Evolutionary conservation across 1,139 yeast species (phyloP).

Genomic region (Candida sanyaensis): DNA sequence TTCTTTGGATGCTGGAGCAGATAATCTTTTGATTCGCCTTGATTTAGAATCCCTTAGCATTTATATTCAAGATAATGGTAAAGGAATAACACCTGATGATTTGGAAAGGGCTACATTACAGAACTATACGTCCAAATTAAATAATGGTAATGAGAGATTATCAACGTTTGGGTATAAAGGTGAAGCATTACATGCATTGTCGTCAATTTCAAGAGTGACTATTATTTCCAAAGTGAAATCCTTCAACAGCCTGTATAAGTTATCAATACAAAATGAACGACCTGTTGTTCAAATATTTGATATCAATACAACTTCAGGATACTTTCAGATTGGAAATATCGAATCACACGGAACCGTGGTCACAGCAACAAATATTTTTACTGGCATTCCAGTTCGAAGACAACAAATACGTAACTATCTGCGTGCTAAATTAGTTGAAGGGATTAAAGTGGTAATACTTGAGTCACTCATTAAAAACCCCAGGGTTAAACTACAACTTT

Average conservation of each 20-base stretch:
- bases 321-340: constrained; percentile 8
- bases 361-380: constrained; percentile 49
- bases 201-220: constrained; percentile 31
- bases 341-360: constrained; percentile 52
- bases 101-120: constrained; percentile 61
- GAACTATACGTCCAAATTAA: constrained; percentile 72
- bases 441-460: constrained; percentile 34
- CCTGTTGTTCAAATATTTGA: constrained; percentile 6
- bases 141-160: constrained; percentile 42
- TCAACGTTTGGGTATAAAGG: constrained; percentile 83
- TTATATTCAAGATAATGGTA: constrained; percentile 74
- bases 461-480: constrained; percentile 33
- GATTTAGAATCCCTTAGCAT: constrained; percentile 63
- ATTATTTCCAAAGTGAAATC: constrained; percentile 33
- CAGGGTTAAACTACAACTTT: constrained; percentile 22
- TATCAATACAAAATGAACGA: background rate
- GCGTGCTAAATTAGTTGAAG: constrained; percentile 23
- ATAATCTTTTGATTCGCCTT: constrained; percentile 59
- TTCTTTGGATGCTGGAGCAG: constrained; percentile 73
- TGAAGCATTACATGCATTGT: constrained; percentile 71
- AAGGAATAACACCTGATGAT: constrained; percentile 65
- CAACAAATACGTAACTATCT: constrained; percentile 24
- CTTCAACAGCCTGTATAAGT: constrained; percentile 7
- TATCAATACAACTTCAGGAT: background rate
- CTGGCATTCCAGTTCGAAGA: constrained; percentile 60